Base-by-base conservation (phyloP, 352 stramenopile genomes). In the Phytophthora macrochlamydospora region DNA sequence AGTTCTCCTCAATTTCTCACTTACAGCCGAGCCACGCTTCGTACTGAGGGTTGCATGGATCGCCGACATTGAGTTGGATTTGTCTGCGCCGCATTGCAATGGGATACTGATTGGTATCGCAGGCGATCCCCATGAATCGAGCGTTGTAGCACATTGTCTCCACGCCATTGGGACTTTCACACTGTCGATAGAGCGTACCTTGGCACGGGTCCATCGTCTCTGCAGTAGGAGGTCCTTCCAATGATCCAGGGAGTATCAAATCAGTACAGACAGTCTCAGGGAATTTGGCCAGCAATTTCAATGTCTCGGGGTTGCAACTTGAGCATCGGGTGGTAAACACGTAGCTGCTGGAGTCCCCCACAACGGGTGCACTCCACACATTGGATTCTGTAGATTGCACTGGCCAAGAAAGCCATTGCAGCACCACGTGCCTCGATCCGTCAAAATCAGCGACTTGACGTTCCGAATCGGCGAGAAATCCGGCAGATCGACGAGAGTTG, bases 121-220 rank as follows among this genome's bases (percentile, higher is more conserved):
- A 83, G 7, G 65, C 56, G 2, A 83, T 65, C 2, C 51, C 44
- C 57, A 75, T 75, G 50, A 72, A 70, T 18, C 71, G 33, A 6
- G 63, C 67, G 42, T 75, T 79, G 46, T 70, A 82, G 53, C 76
- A 81, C 65, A 81, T 81, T 1, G 66, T 66, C 44, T 68, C 53
- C 12, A 48, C 38, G 1, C 50, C 61, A 28, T 18, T 56, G 2
- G 51, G 9, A 29, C 68, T 32, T 2, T 14, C 6, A 38, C 79
- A 85, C 49, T 78, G 43, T n/a, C 71, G 65, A 52, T 77, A 84
- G 32, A 84, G 51, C 2, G 60, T 78, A 1, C 78, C 78, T 42
- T 81, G 72, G 65, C 75, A 87, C 9, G 69, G 52, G 7, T 60
- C 49, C 58, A 78, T 71, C 18, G 53, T 64, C 7, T n/a, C 54